phyloP scores from a whole-genome alignment of 805 yeast species.

The Candida awuae region DNA sequence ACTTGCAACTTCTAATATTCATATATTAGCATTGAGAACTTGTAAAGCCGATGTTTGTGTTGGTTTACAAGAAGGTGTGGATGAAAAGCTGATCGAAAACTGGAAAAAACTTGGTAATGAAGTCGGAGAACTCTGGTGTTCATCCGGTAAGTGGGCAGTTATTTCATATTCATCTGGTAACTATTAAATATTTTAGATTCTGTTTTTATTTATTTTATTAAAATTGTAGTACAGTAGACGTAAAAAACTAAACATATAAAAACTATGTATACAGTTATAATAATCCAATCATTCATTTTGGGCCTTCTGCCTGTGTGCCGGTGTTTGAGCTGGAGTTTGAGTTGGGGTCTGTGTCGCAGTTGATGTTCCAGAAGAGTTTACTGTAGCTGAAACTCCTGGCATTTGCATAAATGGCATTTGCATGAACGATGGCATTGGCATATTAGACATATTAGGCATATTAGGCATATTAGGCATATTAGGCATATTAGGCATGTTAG shows the following conservation, averaged over 20 bases:
- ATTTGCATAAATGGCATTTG: conserved; percentile 23
- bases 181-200: neutral
- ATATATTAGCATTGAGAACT: conserved; percentile 73
- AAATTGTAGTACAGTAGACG: too few relatives aligned
- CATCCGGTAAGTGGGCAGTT: conserved; percentile 93
- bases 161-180: conserved; percentile 48
- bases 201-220: too few relatives aligned
- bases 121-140: conserved; percentile 69
- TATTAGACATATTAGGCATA: conserved; percentile 4
- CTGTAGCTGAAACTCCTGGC: conserved; percentile 5
- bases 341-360: neutral
- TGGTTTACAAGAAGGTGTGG: conserved; percentile 67
- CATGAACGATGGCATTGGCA: conserved; percentile 19
- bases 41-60: conserved; percentile 95
- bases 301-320: neutral
- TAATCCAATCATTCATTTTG: neutral
- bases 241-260: too few relatives aligned
- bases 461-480: neutral
- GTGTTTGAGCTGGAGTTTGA: neutral
- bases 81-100: conserved; percentile 52
- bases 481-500: conserved; percentile 21
- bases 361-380: neutral
- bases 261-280: neutral
- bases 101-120: conserved; percentile 56
- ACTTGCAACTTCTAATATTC: conserved; percentile 55